Base-by-base conservation (phyloP, 495 filamentous ascomycete species). In the Xylaria acuta region DNA sequence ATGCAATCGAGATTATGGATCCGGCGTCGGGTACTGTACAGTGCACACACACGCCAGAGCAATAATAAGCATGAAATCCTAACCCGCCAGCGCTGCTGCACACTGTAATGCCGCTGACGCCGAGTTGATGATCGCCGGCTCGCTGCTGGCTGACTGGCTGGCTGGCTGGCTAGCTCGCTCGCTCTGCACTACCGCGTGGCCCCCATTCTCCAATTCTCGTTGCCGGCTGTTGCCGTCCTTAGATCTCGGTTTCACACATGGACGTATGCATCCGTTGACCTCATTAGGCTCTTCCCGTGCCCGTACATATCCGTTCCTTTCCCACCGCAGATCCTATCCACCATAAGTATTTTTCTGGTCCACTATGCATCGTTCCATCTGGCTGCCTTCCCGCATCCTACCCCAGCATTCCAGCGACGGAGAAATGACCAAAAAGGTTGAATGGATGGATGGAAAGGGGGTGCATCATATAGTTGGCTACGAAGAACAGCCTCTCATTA, bases 181-280 rank as follows among this genome's bases (percentile, higher is more conserved):
- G 45, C 38, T 14, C n/a, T 20, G n/a, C n/a, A n/a, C n/a, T n/a
- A n/a, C n/a, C 68, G 60, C 49, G 60, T 58, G 60, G 47, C 60
- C 69, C 59, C 49, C 3, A 38, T 38, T 38, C 36, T 38, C 36
- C 47, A 49, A 43, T 56, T 47, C 36, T 71, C 59, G 34, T 71
- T 63, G 60, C 69, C 69, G 69, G 69, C 69, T 65, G 60, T 71
- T 71, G 60, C 69, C 69, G 69, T 54, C 49, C 51, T 58, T 18
- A 71, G 69, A 71, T 71, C 69, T 71, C 69, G 69, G 69, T 71
- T 71, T 65, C 69, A 59, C 69, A 53, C 69, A 71, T 71, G 69
- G 69, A 64, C 69, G 49, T 71, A 71, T 71, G 69, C 62, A 71
- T 71, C 69, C 69, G 69, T 71, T 45, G 62, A 53, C 68, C 58